These are phyloP conservation scores for Aspergillus sp. DNA, from an alignment of 2,329 filamentous ascomycete species.

Conservation along the genomic window DNA sequence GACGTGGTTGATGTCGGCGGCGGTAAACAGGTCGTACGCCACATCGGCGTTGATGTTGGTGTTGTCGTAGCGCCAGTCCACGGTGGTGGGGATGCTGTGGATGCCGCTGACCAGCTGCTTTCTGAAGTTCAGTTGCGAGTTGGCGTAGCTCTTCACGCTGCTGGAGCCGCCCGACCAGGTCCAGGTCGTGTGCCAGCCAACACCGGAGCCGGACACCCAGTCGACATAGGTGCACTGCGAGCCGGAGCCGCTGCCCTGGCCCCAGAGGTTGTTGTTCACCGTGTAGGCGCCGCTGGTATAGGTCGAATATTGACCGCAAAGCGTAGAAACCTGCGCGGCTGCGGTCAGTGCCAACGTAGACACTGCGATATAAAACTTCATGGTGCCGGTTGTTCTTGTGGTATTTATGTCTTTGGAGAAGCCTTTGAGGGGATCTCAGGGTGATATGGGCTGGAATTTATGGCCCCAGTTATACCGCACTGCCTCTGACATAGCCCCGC, in stretches of 20 bases:
- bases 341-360: too few relatives aligned
- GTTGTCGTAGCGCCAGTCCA: slow-evolving; percentile 49
- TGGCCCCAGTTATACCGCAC: too few relatives aligned
- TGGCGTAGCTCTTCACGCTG: slow-evolving; percentile 29
- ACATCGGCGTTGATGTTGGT: slow-evolving; percentile 53
- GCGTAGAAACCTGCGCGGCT: too few relatives aligned
- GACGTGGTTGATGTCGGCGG: slow-evolving; percentile 35
- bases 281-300: slow-evolving; percentile 37
- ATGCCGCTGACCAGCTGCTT: slow-evolving; percentile 26
- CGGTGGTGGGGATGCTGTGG: slow-evolving; percentile 39
- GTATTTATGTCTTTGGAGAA: too few relatives aligned
- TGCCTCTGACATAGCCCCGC: too few relatives aligned
- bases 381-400: too few relatives aligned
- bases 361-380: too few relatives aligned
- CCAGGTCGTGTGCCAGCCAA: slow-evolving; percentile 43
- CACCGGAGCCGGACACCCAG: slow-evolving; percentile 22
- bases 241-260: slow-evolving; percentile 30
- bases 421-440: too few relatives aligned
- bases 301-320: slow-evolving; percentile 21
- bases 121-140: slow-evolving; percentile 37
- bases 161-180: slow-evolving; percentile 35
- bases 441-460: too few relatives aligned
- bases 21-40: slow-evolving; percentile 58
- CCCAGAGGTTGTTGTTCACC: slow-evolving; percentile 52
- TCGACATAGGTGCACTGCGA: slow-evolving; percentile 41